Evolutionary conservation across 768 basidiomycete genomes (phyloP).

Genomic region (Russula sp.): DNA sequence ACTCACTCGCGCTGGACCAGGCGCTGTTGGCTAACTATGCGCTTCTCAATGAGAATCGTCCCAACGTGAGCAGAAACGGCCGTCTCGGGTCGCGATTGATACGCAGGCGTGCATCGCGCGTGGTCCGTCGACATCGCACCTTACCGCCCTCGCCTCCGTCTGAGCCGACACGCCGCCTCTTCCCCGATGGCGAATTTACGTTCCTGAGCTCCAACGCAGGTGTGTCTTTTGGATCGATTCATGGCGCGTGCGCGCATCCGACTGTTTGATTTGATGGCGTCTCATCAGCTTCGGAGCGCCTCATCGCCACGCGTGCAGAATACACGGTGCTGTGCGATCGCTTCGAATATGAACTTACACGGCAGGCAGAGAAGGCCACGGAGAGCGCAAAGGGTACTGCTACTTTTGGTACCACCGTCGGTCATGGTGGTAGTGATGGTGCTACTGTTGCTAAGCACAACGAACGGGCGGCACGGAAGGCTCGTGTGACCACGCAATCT

Average conservation of each 20-base stretch:
- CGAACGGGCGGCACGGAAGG: slow-evolving; percentile 15
- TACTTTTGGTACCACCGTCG: slow-evolving; percentile 30
- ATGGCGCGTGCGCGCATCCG: slow-evolving; percentile 22
- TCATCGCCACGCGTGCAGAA: slow-evolving; percentile 61
- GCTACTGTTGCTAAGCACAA: slow-evolving; percentile 13
- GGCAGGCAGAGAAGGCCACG: slow-evolving; percentile 53
- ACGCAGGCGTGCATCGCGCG: slow-evolving; percentile 44
- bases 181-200: slow-evolving; percentile 49
- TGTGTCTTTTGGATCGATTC: slow-evolving; percentile 43
- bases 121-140: slow-evolving; percentile 38
- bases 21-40: slow-evolving; percentile 49
- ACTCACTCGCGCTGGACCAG: slow-evolving; percentile 70
- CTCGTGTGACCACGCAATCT: slow-evolving; percentile 28
- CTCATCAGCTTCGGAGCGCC: slow-evolving; percentile 60
- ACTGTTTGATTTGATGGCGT: slow-evolving; percentile 20
- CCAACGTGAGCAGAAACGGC: background rate
- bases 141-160: slow-evolving; percentile 35
- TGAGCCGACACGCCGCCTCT: slow-evolving; percentile 27
- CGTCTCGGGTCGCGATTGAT: slow-evolving; percentile 37
- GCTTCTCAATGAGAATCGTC: slow-evolving; percentile 19
- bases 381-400: slow-evolving; percentile 46
- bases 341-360: slow-evolving; percentile 67
- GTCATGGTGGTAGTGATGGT: slow-evolving; percentile 23
- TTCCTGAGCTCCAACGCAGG: slow-evolving; percentile 60
- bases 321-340: slow-evolving; percentile 54